A percentile compares a stretch with the other conserved stretches of the same genome.
Evolutionary conservation across 805 yeast species (phyloP).

Genomic region (Zygosaccharomyces rouxii): DNA sequence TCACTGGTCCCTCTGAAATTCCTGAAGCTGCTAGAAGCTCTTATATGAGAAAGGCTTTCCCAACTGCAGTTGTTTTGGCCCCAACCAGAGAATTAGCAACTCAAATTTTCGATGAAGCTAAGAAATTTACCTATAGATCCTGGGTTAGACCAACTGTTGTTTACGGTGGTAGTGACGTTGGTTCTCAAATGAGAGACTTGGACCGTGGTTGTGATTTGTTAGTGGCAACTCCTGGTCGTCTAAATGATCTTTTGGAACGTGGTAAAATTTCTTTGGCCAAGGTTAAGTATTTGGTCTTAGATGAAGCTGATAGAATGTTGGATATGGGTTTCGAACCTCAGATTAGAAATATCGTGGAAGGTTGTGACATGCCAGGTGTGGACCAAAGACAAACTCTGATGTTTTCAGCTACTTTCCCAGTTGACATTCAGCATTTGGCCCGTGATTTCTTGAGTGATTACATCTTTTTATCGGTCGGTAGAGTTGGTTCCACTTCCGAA

Average conservation of each 20-base stretch:
- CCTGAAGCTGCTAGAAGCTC: slow-evolving; percentile 37
- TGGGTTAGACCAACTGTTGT: slow-evolving; percentile 97
- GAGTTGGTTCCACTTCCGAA: slow-evolving; percentile 98
- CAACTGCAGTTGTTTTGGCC: slow-evolving; percentile 92
- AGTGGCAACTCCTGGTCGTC: slow-evolving; percentile 99
- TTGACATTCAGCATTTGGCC: slow-evolving; percentile 94
- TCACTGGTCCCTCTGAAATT: slow-evolving; percentile 73
- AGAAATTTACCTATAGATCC: slow-evolving; percentile 92
- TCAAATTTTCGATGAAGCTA: slow-evolving; percentile 94
- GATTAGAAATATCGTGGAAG: slow-evolving; percentile 96
- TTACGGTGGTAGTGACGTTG: slow-evolving; percentile 97
- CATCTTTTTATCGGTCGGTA: slow-evolving; percentile 94
- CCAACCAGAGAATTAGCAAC: slow-evolving; percentile 99
- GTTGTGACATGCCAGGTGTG: slow-evolving; percentile 95
- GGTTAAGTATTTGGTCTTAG: slow-evolving; percentile 90
- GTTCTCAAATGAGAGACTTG: slow-evolving; percentile 79
- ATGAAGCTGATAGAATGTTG: slow-evolving; percentile 99
- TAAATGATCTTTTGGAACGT: slow-evolving; percentile 91
- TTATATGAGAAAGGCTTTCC: slow-evolving; percentile 76
- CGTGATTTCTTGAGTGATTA: slow-evolving; percentile 95
- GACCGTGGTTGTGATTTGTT: slow-evolving; percentile 92
- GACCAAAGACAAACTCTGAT: slow-evolving; percentile 90
- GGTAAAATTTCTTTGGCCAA: slow-evolving; percentile 85
- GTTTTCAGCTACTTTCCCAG: slow-evolving; percentile 99
- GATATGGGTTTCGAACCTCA: slow-evolving; percentile 99